A percentile compares a stretch with the other conserved stretches of the same genome.
Evolutionary conservation across 2,329 filamentous ascomycete genomes (phyloP).

Genomic region (Sporothrix dimorphospora): DNA sequence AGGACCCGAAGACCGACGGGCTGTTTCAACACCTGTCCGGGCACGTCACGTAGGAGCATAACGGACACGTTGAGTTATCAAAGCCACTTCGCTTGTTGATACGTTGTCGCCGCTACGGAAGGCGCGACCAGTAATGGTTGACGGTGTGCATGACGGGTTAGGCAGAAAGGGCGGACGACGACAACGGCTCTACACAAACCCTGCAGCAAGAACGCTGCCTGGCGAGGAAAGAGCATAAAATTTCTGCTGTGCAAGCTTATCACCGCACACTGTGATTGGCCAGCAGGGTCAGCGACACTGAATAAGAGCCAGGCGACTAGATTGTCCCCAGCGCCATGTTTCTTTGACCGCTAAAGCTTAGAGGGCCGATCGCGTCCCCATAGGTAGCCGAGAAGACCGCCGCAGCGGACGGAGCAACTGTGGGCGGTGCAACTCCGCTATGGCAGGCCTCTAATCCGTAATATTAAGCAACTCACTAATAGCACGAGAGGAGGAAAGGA

Average conservation of each 20-base stretch:
- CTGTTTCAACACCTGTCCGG: neutral
- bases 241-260: conserved; percentile 11
- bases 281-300: neutral
- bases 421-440: neutral
- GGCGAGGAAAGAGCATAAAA: conserved; percentile 12
- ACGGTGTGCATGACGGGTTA: neutral
- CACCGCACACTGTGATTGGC: conserved; percentile 24
- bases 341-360: neutral
- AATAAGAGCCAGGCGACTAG: conserved; percentile 12
- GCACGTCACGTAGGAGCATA: neutral
- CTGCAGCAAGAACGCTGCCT: neutral
- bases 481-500: neutral
- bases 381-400: neutral
- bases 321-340: neutral
- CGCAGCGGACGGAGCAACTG: conserved; percentile 9
- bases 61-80: neutral
- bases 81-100: neutral
- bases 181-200: neutral
- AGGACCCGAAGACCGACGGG: conserved; percentile 7
- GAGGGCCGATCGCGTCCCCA: no score
- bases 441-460: neutral
- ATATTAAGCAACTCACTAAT: no score
- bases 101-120: neutral
- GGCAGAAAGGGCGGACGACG: conserved; percentile 21
- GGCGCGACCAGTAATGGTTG: neutral